These are phyloP conservation scores for Lithospermum erythrorhizon DNA, from an alignment of 257 asterid species.

Conservation along the genomic window DNA sequence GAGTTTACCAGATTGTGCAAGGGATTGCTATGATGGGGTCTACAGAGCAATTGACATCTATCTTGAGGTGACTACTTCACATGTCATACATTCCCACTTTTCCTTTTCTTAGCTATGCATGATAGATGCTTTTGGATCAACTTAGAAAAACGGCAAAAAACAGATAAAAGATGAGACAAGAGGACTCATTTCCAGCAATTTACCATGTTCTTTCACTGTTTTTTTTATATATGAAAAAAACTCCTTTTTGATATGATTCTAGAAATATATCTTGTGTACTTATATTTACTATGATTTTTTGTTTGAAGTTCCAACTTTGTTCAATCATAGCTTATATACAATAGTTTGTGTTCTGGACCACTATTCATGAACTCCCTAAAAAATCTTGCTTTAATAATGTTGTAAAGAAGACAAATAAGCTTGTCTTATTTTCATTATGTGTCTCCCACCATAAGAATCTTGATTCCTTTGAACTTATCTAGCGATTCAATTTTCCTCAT, in stretches of 20 bases:
- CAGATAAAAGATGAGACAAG: background rate
- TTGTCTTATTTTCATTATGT: background rate
- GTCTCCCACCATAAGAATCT: background rate
- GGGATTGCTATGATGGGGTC: constrained; percentile 62
- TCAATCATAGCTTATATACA: background rate
- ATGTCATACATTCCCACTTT: background rate
- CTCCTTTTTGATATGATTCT: background rate
- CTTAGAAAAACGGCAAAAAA: background rate
- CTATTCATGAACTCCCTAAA: background rate
- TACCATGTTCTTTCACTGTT: background rate
- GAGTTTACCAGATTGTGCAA: constrained; percentile 71
- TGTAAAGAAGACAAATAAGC: background rate
- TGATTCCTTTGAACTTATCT: background rate
- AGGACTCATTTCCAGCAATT: background rate
- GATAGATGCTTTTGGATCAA: background rate
- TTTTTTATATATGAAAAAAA: no score
- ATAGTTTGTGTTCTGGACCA: background rate
- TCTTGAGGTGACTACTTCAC: constrained; percentile 43
- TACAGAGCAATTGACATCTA: constrained; percentile 67
- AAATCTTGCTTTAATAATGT: background rate
- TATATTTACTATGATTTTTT: background rate
- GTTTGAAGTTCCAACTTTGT: background rate
- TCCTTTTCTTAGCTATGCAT: background rate
- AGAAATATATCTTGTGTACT: background rate
- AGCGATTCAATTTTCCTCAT: background rate